Evolutionary conservation across 2,329 filamentous ascomycete genomes (phyloP).

Genomic region (Clonostachys byssicola): DNA sequence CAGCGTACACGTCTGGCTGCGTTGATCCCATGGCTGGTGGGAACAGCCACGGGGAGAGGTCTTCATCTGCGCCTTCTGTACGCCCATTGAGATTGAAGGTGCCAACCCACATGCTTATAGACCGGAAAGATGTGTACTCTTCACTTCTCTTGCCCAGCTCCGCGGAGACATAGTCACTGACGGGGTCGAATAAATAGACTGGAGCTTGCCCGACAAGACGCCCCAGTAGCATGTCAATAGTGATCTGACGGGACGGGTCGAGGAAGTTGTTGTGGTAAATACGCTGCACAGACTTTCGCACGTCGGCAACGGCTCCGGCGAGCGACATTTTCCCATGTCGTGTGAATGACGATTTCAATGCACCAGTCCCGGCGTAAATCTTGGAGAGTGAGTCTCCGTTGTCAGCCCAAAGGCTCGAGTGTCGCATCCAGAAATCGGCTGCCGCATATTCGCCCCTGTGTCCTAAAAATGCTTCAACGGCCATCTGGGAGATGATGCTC

Average conservation of each 20-base stretch:
- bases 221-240: constrained; percentile 89
- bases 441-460: constrained; percentile 67
- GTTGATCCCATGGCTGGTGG: constrained; percentile 52
- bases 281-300: constrained; percentile 87
- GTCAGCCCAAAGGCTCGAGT: constrained; percentile 94
- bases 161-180: constrained; percentile 81
- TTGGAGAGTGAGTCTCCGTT: constrained; percentile 92
- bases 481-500: constrained; percentile 92
- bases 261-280: constrained; percentile 98
- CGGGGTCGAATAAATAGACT: constrained; percentile 86
- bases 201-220: constrained; percentile 77
- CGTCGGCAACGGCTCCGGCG: constrained; percentile 89
- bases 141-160: constrained; percentile 65
- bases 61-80: constrained; percentile 70
- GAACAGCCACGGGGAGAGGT: constrained; percentile 83
- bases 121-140: constrained; percentile 72
- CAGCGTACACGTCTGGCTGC: constrained; percentile 80
- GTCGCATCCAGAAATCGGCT: constrained; percentile 85
- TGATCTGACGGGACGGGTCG: constrained; percentile 88
- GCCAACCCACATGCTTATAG: constrained; percentile 78
- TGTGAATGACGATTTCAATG: constrained; percentile 92
- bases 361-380: constrained; percentile 95
- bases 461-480: constrained; percentile 75
- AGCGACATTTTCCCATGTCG: constrained; percentile 93
- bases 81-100: constrained; percentile 96